Evolutionary conservation across 768 basidiomycete species (phyloP).

Genomic region (Mycena olivaceomarginata): DNA sequence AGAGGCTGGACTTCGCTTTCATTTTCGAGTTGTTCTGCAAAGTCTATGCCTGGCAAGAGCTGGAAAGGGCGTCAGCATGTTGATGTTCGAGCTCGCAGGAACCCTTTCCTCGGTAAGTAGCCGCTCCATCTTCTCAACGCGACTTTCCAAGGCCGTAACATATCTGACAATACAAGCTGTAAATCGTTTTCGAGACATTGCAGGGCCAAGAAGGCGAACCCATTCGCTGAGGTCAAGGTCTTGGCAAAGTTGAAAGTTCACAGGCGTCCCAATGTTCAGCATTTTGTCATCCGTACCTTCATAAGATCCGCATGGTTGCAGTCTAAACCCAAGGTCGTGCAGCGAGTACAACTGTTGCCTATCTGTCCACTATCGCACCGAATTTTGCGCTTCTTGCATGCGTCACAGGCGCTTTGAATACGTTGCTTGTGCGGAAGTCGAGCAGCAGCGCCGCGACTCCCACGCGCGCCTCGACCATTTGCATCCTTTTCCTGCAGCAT

Average conservation of each 20-base stretch:
- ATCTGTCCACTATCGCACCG: conserved; percentile 77
- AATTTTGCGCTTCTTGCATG: not conserved
- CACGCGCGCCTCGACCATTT: not conserved
- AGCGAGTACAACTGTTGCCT: conserved; percentile 80
- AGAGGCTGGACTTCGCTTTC: conserved; percentile 41
- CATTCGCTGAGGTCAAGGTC: conserved; percentile 78
- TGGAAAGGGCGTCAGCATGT: not conserved
- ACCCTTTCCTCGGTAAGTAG: conserved; percentile 64
- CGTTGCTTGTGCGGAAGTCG: not conserved
- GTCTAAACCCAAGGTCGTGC: conserved; percentile 71
- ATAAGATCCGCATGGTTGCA: conserved; percentile 83
- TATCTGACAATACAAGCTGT: conserved; percentile 60
- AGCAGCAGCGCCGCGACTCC: too few relatives aligned
- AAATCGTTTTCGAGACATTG: not conserved
- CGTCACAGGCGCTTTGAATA: conserved; percentile 57
- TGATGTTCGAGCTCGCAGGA: too few relatives aligned
- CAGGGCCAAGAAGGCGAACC: conserved; percentile 56
- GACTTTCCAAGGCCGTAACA: conserved; percentile 76
- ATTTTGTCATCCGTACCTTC: conserved; percentile 63
- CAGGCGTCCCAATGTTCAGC: conserved; percentile 2
- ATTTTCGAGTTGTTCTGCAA: conserved; percentile 74
- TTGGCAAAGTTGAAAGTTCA: conserved; percentile 33
- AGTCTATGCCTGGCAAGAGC: conserved; percentile 77
- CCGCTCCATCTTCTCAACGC: conserved; percentile 78
- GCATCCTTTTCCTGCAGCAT: conserved; percentile 1